Percentiles rank a stretch among this genome's conserved stretches.
phyloP scores from a whole-genome alignment of 2,329 filamentous ascomycete genomes.

The Trichoderma harzianum region DNA sequence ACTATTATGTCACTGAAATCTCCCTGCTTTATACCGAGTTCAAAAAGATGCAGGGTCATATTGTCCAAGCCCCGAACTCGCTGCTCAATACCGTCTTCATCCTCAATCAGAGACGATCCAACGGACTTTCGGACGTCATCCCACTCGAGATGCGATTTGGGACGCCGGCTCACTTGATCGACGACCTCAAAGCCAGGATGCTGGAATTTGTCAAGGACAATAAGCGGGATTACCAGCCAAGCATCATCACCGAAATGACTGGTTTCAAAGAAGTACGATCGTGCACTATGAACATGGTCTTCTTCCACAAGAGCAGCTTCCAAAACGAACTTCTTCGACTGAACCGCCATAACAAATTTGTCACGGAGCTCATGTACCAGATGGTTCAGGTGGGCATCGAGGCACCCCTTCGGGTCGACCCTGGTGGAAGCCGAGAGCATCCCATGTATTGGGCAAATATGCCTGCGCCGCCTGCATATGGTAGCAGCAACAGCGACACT shows the following conservation, averaged over 20 bases:
- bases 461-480: constrained; percentile 36
- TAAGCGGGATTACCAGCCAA: constrained; percentile 84
- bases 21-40: constrained; percentile 92
- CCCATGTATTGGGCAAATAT: constrained; percentile 55
- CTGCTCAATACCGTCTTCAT: constrained; percentile 92
- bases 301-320: constrained; percentile 97
- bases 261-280: constrained; percentile 79
- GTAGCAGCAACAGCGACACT: constrained; percentile 25
- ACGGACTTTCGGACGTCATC: constrained; percentile 81
- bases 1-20: constrained; percentile 96
- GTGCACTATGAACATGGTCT: constrained; percentile 85
- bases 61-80: constrained; percentile 93
- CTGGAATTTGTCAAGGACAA: constrained; percentile 79
- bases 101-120: constrained; percentile 87
- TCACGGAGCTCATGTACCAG: constrained; percentile 82
- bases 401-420: constrained; percentile 60
- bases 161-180: constrained; percentile 78
- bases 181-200: constrained; percentile 73
- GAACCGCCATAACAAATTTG: constrained; percentile 89
- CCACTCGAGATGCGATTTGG: constrained; percentile 85
- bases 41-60: constrained; percentile 97
- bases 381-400: constrained; percentile 84
- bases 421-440: constrained; percentile 65
- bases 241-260: constrained; percentile 81
- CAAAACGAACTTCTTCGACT: constrained; percentile 92